Evolutionary conservation across 495 filamentous ascomycete genomes (phyloP), one percentile per base, ranked within the genome.

Genomic region (Hypoxylon perforatum): DNA sequence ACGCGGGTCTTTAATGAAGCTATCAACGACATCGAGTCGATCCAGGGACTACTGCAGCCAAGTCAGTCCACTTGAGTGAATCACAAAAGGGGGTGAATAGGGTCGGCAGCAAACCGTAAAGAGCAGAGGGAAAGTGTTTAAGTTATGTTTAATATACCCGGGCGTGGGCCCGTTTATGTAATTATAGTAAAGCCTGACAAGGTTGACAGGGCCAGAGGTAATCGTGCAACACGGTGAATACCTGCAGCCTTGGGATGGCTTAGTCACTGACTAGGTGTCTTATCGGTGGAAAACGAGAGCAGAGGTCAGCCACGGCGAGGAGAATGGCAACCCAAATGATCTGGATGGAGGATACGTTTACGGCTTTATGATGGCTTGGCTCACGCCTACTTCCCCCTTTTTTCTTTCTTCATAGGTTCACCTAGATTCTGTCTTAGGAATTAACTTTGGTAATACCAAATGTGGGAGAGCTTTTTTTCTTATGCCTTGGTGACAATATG

Each of bases 1-100:
- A 78, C 78, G 11, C 79, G 84, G 6, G 85, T 88, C 19, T 97
- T 97, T 73, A 91, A 96, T 62, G 88, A 90, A 6, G 87, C 90
- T n/a, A 85, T 97, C 57, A 75, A 80, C 14, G 94, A 97, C 69
- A 94, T 99, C 58, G 86, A 89, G 75, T 77, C 81, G 4, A 84
- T 90, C 67, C 91, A 94, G 73, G 78, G 77, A 30, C 42, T 73
- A 41, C 42, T 75, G 25, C 58, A 76, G 19, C 65, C 63, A 10
- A 77, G 76, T 38, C 68, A 76, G 70, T 18, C 38, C 23, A 15
- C 33, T 11, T 30, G 51, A 36, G 9, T 1, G 6, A 38, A 39
- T 35, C 28, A 12, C 9, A 18, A 9, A 19, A 9, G 10, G 11
- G 15, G 15, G 33, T 53, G 19, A 49, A 44, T 35, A 2, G 15